Base-by-base conservation (phyloP, 805 yeast species). In the Saturnispora serradocipensis region DNA sequence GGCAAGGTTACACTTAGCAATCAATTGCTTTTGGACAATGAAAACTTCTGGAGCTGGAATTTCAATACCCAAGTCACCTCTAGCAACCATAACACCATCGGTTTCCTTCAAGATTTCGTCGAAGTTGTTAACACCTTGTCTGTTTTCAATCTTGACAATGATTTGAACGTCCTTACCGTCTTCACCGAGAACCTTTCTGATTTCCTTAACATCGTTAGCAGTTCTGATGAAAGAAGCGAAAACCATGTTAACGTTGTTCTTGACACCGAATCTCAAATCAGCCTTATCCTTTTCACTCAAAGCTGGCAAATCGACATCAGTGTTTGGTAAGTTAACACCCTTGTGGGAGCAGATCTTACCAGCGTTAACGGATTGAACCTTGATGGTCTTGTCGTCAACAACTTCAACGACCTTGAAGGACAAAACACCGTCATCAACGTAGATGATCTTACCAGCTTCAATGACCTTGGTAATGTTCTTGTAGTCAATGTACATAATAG, bases 71-170 rank as follows among this genome's bases (percentile, higher is more conserved):
- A 93, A 81, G 73, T 93, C 99, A 80, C 99, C 99, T 77, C 99
- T 86, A 67, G 99, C 99, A 71, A 93, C 98, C 99, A 93, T 93
- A 68, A 93, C 97, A 79, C 98, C 99, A 71, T 93, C 99, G 58
- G 99, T 93, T 72, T 83, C 96, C 65, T 71, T 71, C 70, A 93
- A 82, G 68, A 93, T 93, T 58, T 88, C 97, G 73, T 93, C 99
- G 69, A 93, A 93, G 84, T 93, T 93, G 86, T 93, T 90, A 66
- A 93, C 98, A 81, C 99, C 99, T 76, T 93, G 99, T 78, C 91
- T 98, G 80, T 89, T 90, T 80, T 93, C 99, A 70, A 93, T 91
- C 82, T 93, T 93, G 70, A 88, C 85, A 65, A 93, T 90, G 76
- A 93, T 89, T 80, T 93, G 95, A 73, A 93, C 87, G 67, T 88